Evolutionary conservation across 2,329 filamentous ascomycete species (phyloP).

Genomic region (Venturia oleaginea): DNA sequence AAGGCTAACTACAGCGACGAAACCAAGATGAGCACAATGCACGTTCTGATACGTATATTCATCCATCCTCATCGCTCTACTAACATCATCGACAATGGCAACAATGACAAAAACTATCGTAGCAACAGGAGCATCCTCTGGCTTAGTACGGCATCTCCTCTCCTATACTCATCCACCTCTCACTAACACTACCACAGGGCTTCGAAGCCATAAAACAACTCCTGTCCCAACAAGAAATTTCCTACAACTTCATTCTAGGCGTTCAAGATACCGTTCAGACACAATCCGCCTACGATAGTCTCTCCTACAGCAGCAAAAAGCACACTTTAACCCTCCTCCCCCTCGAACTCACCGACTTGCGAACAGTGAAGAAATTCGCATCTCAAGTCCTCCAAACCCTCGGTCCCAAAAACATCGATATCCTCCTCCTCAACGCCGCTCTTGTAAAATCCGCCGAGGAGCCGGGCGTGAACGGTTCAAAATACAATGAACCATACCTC

Average conservation of each 20-base stretch:
- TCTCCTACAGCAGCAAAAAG: slow-evolving; percentile 33
- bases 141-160: slow-evolving; percentile 31
- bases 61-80: neutral
- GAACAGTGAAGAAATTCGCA: slow-evolving; percentile 39
- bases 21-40: neutral
- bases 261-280: slow-evolving; percentile 16
- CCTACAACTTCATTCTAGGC: slow-evolving; percentile 8
- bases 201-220: slow-evolving; percentile 8
- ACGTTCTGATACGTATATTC: neutral
- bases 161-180: neutral
- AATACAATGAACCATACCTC: slow-evolving; percentile 43
- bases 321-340: slow-evolving; percentile 40
- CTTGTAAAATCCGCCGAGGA: slow-evolving; percentile 30
- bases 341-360: slow-evolving; percentile 40
- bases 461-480: slow-evolving; percentile 32
- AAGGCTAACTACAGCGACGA: neutral
- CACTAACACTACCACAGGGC: neutral
- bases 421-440: slow-evolving; percentile 42
- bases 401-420: slow-evolving; percentile 37
- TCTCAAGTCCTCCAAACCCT: slow-evolving; percentile 35
- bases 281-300: slow-evolving; percentile 33
- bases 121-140: slow-evolving; percentile 41
- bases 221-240: neutral
- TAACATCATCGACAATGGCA: neutral
- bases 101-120: slow-evolving; percentile 7